Conservation (phyloP, 495 filamentous ascomycete genomes). For the Haplographium delicatum region DNA sequence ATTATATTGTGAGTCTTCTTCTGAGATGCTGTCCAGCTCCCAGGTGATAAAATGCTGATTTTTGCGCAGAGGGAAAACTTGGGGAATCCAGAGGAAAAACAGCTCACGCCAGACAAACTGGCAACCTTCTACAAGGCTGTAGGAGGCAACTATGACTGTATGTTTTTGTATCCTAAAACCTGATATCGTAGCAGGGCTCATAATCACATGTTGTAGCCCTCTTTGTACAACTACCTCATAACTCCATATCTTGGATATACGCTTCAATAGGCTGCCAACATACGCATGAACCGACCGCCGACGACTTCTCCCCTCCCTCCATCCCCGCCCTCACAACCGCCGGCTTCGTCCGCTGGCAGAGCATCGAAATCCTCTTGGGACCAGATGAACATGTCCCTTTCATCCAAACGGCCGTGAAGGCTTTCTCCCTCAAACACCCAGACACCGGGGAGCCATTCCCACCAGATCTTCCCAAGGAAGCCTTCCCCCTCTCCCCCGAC, state of each 20-base stretch:
- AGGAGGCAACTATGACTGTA: conserved; percentile 82
- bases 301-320: conserved; percentile 68
- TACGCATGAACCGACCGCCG: conserved; percentile 60
- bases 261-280: conserved; percentile 86
- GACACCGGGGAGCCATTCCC: conserved; percentile 70
- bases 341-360: conserved; percentile 92
- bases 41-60: conserved; percentile 1
- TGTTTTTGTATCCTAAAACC: conserved; percentile 19
- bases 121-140: conserved; percentile 83
- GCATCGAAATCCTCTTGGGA: conserved; percentile 81
- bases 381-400: conserved; percentile 84
- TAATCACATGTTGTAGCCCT: conserved; percentile 36
- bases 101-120: conserved; percentile 76
- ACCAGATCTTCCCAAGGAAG: conserved; percentile 63
- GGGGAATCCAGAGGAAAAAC: conserved; percentile 55
- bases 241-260: conserved; percentile 84
- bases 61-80: conserved; percentile 50
- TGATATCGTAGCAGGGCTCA: not conserved
- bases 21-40: conserved; percentile 2
- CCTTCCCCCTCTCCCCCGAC: conserved; percentile 73
- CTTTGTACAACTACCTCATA: conserved; percentile 70
- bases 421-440: conserved; percentile 71
- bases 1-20: conserved; percentile 65
- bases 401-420: conserved; percentile 70
- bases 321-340: conserved; percentile 75